Evolutionary conservation across 371 early-diverging fungal genomes (phyloP).

Genomic region (Rhizopus microsporus): DNA sequence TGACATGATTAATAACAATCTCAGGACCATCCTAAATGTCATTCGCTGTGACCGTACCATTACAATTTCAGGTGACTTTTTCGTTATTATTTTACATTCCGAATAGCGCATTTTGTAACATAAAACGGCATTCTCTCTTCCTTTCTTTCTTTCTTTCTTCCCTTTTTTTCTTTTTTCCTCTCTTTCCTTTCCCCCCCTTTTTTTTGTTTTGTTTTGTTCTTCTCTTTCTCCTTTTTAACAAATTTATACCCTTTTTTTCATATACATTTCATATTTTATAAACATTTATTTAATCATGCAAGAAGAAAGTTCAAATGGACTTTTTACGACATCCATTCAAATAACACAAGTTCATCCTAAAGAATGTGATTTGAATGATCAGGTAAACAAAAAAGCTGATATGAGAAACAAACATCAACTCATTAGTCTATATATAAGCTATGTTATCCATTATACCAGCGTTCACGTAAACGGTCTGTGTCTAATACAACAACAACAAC

Average conservation of each 20-base stretch:
- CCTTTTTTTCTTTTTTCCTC: background rate
- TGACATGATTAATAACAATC: no score
- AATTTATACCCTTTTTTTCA: background rate
- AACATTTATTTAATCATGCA: background rate
- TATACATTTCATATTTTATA: background rate
- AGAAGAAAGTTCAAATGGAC: background rate
- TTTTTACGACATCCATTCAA: background rate
- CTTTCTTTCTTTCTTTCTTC: background rate
- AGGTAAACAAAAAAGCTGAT: background rate
- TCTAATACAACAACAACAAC: background rate
- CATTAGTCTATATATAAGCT: background rate
- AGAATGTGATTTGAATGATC: background rate
- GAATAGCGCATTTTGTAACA: background rate
- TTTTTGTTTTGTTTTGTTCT: background rate
- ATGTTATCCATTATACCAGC: constrained; percentile 6
- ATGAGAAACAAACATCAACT: background rate
- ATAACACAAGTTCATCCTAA: background rate
- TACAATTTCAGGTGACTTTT: background rate
- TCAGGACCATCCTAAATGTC: no score
- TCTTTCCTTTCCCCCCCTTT: background rate
- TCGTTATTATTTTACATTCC: constrained; percentile 6
- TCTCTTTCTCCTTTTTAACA: background rate
- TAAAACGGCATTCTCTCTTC: background rate
- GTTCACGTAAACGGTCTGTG: background rate
- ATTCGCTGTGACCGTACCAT: no score